Evolutionary conservation across 805 yeast species (phyloP).

Genomic region (Hanseniaspora taiwanica): DNA sequence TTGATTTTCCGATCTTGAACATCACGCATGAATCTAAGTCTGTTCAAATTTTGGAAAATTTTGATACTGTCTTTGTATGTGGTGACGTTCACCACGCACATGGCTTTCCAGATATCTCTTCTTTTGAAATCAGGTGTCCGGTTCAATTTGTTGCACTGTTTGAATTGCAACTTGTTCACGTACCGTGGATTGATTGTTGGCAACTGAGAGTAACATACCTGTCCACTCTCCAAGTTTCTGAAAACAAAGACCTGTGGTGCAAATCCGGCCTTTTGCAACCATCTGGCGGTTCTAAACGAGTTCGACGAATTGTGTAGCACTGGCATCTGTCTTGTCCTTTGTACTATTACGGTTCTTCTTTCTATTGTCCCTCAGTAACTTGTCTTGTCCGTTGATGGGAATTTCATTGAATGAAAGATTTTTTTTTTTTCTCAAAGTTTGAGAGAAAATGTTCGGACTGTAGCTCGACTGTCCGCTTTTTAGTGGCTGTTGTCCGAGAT

Average conservation of each 20-base stretch:
- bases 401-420: neutral
- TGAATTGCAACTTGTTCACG: conserved; percentile 51
- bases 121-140: conserved; percentile 57
- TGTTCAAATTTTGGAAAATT: conserved; percentile 61
- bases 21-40: conserved; percentile 65
- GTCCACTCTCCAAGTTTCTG: conserved; percentile 80
- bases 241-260: conserved; percentile 79
- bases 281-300: conserved; percentile 40
- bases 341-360: neutral
- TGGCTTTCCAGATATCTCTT: conserved; percentile 78
- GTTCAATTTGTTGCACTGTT: conserved; percentile 83
- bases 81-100: conserved; percentile 68
- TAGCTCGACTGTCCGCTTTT: neutral
- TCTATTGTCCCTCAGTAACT: neutral
- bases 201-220: conserved; percentile 77
- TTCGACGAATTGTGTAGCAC: conserved; percentile 9
- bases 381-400: neutral
- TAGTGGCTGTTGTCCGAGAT: neutral
- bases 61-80: conserved; percentile 51
- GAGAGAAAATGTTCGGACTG: neutral
- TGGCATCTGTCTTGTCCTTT: conserved; percentile 3
- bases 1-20: conserved; percentile 46
- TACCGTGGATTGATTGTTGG: conserved; percentile 41
- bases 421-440: neutral
- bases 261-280: conserved; percentile 46